These are phyloP conservation scores for Lactarius psammicola DNA, from an alignment of 768 basidiomycete species.

Conservation along the genomic window DNA sequence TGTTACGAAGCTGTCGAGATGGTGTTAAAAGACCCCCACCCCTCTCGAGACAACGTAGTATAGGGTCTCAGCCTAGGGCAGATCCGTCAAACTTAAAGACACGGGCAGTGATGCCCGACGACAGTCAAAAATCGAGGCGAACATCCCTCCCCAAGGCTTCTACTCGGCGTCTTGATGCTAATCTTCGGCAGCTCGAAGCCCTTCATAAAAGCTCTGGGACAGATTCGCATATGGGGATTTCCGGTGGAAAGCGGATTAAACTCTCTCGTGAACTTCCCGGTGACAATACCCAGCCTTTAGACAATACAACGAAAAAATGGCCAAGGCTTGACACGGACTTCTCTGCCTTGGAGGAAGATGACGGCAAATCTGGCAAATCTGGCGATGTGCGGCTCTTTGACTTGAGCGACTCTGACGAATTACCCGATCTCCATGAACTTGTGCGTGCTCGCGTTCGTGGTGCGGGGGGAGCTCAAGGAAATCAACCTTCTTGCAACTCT, in stretches of 20 bases:
- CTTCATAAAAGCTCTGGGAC: slow-evolving; percentile 27
- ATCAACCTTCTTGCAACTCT: slow-evolving; percentile 32
- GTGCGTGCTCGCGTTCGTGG: slow-evolving; percentile 35
- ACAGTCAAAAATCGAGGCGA: neutral
- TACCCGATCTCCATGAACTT: slow-evolving; percentile 37
- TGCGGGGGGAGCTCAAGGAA: slow-evolving; percentile 27
- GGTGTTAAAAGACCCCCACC: slow-evolving; percentile 57
- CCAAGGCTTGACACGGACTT: slow-evolving; percentile 51
- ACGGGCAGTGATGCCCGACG: neutral
- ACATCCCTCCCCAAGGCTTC: slow-evolving; percentile 5
- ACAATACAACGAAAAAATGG: slow-evolving; percentile 26
- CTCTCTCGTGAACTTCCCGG: slow-evolving; percentile 1
- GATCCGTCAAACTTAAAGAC: slow-evolving; percentile 3
- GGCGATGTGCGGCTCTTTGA: neutral
- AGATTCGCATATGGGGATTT: slow-evolving; percentile 17
- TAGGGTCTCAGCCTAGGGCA: slow-evolving; percentile 13
- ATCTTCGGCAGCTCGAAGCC: slow-evolving; percentile 23
- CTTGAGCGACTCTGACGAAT: slow-evolving; percentile 33
- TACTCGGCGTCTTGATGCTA: slow-evolving; percentile 1
- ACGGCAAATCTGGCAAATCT: slow-evolving; percentile 11
- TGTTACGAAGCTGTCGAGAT: slow-evolving; percentile 62
- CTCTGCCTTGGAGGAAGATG: slow-evolving; percentile 39
- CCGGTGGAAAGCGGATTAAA: slow-evolving; percentile 25
- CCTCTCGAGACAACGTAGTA: slow-evolving; percentile 36
- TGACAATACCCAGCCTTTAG: neutral